Evolutionary conservation across 495 filamentous ascomycete species (phyloP), one percentile per base, ranked within the genome.

Genomic region (Trichocladium antarcticum): DNA sequence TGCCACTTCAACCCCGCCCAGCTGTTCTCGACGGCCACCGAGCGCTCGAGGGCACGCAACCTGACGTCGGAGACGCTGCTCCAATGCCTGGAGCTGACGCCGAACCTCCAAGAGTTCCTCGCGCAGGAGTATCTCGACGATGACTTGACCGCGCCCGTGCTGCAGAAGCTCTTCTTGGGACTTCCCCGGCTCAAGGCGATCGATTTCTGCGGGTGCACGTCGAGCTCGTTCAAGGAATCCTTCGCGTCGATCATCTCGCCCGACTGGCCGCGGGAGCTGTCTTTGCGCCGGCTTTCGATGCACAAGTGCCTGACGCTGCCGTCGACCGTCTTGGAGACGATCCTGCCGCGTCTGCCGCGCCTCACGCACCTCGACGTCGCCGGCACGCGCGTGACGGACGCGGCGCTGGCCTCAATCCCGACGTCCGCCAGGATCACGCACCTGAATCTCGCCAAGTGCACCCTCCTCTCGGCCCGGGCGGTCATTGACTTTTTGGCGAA

Each of bases 1-100:
- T 87, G 85, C 37, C 85, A 89, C 70, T 90, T 89, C 67, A 92
- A 87, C 59, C 87, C 87, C 6, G 76, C 85, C 15, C 85, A 85
- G 21, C 71, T 89, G 31, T 88, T 89, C 57, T 77, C 82, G 42
- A 90, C 84, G 37, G 84, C 78, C 56, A 79, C 83, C 67, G 84
- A 88, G 77, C 85, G 87, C 38, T 70, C 76, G 32, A 78, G 86
- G 64, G 85, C 88, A 55, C 83, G 82, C 63, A 89, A 89, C 63
- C 65, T 94, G 57, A 94, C 87, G 21, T 73, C 84, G 34, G 74
- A 75, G 58, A 92, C 87, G 16, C 73, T 94, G 45, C 66, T 85
- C 45, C 73, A 80, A 57, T 89, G 84, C 63, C 69, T 94, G 48
- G 76, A 87, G 40, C 72, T 90, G 24, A 77, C 82, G 8, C 85